phyloP scores from a whole-genome alignment of 1,284 basidiomycete genomes.

The Apiotrichum siamense region DNA sequence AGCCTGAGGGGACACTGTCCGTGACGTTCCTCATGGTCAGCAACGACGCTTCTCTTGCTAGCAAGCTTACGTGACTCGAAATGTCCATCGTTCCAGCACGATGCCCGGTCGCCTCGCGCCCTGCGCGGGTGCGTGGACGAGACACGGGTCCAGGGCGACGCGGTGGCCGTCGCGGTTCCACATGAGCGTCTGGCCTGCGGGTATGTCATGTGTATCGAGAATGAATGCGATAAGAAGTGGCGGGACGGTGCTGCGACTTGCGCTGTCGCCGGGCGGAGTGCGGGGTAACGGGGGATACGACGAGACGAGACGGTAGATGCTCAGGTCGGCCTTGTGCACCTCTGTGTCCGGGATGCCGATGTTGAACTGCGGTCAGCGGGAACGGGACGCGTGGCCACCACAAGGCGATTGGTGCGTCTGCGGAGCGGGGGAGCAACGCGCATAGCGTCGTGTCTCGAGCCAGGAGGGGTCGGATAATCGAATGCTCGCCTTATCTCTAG shows the following conservation, averaged over 20 bases:
- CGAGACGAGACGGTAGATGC: constrained; percentile 38
- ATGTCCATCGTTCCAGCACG: constrained; percentile 45
- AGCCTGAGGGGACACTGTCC: not conserved
- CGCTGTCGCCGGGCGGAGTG: constrained; percentile 3
- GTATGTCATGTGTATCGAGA: constrained; percentile 43
- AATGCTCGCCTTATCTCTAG: too few relatives aligned
- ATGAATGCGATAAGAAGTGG: constrained; percentile 45
- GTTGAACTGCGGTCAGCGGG: constrained; percentile 33
- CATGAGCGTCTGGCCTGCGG: constrained; percentile 35
- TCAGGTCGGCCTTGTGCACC: constrained; percentile 39
- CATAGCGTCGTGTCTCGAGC: too few relatives aligned
- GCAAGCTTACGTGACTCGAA: constrained; percentile 31
- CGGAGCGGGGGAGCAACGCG: too few relatives aligned
- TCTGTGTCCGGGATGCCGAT: constrained; percentile 40
- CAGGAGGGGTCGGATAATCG: too few relatives aligned
- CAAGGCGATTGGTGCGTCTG: not conserved
- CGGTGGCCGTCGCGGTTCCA: constrained; percentile 33
- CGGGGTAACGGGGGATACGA: constrained; percentile 15
- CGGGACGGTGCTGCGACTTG: constrained; percentile 28
- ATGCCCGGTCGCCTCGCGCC: constrained; percentile 33
- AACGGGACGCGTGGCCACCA: not conserved
- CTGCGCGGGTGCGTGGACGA: constrained; percentile 5
- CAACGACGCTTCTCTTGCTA: not conserved
- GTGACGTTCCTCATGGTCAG: constrained; percentile 1
- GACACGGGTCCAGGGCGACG: constrained; percentile 25